Conservation (phyloP, 2,329 filamentous ascomycete genomes). For the Pseudogymnoascus verrucosus region DNA sequence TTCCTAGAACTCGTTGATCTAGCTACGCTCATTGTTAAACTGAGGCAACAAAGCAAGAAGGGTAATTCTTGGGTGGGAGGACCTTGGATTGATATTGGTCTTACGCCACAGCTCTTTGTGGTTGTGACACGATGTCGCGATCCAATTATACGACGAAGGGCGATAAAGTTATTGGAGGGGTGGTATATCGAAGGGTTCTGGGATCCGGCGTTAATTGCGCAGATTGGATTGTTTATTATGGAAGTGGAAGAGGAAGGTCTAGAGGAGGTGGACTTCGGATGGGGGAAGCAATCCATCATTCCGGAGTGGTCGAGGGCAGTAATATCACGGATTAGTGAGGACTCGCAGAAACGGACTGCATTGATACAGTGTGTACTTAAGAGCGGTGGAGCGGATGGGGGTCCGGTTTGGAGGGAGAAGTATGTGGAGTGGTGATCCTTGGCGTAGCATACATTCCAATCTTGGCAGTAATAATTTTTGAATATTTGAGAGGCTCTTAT, state of each 20-base stretch:
- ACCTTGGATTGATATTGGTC: conserved; percentile 18
- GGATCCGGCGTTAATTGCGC: conserved; percentile 13
- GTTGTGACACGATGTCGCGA: conserved; percentile 19
- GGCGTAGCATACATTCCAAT: no score
- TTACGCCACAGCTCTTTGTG: conserved; percentile 18
- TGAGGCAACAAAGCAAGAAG: conserved; percentile 11
- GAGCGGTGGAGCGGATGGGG: conserved; percentile 1
- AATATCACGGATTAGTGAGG: conserved; percentile 9
- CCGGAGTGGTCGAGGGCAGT: conserved; percentile 8
- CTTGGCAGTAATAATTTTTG: neutral
- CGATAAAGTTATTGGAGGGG: conserved; percentile 15
- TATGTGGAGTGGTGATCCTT: conserved; percentile 3
- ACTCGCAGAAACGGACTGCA: neutral
- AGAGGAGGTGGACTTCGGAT: conserved; percentile 10
- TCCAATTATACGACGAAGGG: conserved; percentile 17
- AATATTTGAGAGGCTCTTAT: neutral
- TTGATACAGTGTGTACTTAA: conserved; percentile 9
- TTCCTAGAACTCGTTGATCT: conserved; percentile 16
- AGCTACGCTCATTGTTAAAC: conserved; percentile 12
- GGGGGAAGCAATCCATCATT: neutral
- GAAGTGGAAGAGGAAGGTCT: conserved; percentile 21
- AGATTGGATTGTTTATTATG: conserved; percentile 19
- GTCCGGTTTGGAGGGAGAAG: conserved; percentile 9
- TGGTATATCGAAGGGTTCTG: conserved; percentile 19
- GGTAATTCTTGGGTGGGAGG: conserved; percentile 14